phyloP scores from a whole-genome alignment of 108 stramenopile species.

The Stephanodiscus triporus region DNA sequence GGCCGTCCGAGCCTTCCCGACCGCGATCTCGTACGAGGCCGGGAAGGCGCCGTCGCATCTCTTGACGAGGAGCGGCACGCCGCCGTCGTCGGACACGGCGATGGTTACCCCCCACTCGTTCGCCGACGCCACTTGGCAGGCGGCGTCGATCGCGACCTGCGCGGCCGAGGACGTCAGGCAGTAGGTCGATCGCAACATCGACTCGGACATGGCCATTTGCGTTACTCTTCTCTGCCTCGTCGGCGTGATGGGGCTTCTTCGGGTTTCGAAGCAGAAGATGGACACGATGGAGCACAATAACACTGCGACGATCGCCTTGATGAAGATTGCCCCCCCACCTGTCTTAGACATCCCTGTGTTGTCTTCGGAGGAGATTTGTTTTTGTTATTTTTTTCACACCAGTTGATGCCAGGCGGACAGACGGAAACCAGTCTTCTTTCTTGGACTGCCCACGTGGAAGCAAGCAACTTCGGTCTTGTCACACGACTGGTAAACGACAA shows the following conservation, averaged over 20 bases:
- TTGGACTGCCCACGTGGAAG: too few relatives aligned
- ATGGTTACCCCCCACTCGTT: conserved; percentile 56
- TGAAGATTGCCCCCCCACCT: not conserved
- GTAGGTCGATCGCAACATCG: conserved; percentile 25
- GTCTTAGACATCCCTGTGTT: not conserved
- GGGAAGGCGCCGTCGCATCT: conserved; percentile 47
- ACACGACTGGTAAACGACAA: too few relatives aligned
- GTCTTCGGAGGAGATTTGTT: too few relatives aligned
- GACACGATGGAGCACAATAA: not conserved
- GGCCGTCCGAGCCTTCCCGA: conserved; percentile 54
- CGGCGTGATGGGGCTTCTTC: not conserved
- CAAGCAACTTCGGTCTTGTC: too few relatives aligned
- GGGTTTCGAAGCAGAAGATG: not conserved
- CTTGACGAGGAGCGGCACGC: conserved; percentile 38
- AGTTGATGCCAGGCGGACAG: too few relatives aligned
- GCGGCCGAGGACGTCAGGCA: conserved; percentile 30
- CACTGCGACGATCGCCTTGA: not conserved
- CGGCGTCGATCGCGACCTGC: conserved; percentile 39
- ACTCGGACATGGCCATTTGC: not conserved
- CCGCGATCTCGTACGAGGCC: conserved; percentile 47
- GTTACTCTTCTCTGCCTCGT: too few relatives aligned
- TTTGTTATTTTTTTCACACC: too few relatives aligned
- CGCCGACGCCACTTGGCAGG: conserved; percentile 26
- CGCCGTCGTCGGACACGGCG: conserved; percentile 45
- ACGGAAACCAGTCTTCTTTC: too few relatives aligned